Percentiles rank a stretch among this genome's conserved stretches.
phyloP scores from a whole-genome alignment of 2,329 filamentous ascomycete genomes.

The Ascochyta rabiei region DNA sequence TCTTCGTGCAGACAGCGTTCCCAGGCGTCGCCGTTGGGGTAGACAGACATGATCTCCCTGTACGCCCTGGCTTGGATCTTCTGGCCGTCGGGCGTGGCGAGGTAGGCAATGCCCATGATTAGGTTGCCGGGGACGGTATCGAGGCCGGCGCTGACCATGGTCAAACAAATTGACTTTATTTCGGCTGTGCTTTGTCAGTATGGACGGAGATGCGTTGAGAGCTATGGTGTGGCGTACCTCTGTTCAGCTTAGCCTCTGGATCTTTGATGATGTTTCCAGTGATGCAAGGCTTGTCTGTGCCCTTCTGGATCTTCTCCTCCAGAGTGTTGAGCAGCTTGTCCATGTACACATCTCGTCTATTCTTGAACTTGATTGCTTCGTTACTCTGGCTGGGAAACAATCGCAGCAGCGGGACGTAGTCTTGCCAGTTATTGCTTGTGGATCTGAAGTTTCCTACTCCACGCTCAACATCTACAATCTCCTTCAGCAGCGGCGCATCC shows the following conservation, averaged over 20 bases:
- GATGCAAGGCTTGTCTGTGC: conserved; percentile 71
- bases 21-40: conserved; percentile 79
- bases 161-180: conserved; percentile 79
- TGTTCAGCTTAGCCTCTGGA: conserved; percentile 71
- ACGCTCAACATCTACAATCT: conserved; percentile 77
- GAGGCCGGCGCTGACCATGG: conserved; percentile 80
- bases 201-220: neutral
- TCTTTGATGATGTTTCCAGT: conserved; percentile 73
- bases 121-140: conserved; percentile 82
- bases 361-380: conserved; percentile 68
- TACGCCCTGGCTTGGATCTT: conserved; percentile 73
- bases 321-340: conserved; percentile 64
- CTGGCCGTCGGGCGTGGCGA: conserved; percentile 71
- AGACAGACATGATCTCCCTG: conserved; percentile 71
- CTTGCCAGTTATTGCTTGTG: conserved; percentile 83
- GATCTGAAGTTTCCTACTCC: conserved; percentile 77
- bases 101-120: conserved; percentile 78
- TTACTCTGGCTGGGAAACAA: conserved; percentile 67
- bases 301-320: conserved; percentile 65
- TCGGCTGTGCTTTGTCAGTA: conserved; percentile 60
- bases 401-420: conserved; percentile 79
- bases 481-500: conserved; percentile 69
- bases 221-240: conserved; percentile 53
- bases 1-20: conserved; percentile 74
- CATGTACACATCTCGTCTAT: conserved; percentile 71